Evolutionary conservation across 768 basidiomycete species (phyloP).

Genomic region (Kondoa malvinella): DNA sequence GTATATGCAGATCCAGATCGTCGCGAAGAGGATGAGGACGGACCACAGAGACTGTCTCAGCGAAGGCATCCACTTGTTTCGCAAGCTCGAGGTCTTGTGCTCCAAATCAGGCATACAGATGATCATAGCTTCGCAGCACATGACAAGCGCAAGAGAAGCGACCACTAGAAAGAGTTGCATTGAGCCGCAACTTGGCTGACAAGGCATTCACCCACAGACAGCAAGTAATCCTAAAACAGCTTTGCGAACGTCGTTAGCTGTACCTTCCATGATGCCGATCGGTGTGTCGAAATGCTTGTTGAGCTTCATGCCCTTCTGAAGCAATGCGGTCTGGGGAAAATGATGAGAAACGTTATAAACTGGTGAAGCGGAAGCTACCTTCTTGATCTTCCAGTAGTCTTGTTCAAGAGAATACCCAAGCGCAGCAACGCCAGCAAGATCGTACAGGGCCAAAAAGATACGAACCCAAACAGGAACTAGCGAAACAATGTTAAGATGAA

Average conservation of each 20-base stretch:
- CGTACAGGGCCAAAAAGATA: no score
- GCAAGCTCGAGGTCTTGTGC: no score
- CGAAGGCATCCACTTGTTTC: no score
- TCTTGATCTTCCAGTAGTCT: not conserved
- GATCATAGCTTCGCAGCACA: not conserved
- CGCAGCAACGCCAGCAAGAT: no score
- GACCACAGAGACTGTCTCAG: not conserved
- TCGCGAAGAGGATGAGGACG: not conserved
- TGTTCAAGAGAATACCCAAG: no score
- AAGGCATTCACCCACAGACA: not conserved
- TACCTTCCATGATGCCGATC: not conserved
- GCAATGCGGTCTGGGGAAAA: not conserved
- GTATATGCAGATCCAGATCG: not conserved
- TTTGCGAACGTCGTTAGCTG: not conserved
- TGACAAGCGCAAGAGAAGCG: not conserved
- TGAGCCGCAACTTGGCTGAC: not conserved
- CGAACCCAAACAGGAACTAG: no score
- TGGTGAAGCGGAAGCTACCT: not conserved
- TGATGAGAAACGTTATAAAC: not conserved
- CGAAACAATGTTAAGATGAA: no score
- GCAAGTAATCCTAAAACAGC: not conserved
- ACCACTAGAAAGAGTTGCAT: not conserved
- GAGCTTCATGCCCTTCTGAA: not conserved
- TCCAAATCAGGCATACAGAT: no score
- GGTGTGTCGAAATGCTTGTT: not conserved